A percentile compares a stretch with the other conserved stretches of the same genome.
Conservation (phyloP, 1,284 basidiomycete genomes). For the Peniophora sp. region DNA sequence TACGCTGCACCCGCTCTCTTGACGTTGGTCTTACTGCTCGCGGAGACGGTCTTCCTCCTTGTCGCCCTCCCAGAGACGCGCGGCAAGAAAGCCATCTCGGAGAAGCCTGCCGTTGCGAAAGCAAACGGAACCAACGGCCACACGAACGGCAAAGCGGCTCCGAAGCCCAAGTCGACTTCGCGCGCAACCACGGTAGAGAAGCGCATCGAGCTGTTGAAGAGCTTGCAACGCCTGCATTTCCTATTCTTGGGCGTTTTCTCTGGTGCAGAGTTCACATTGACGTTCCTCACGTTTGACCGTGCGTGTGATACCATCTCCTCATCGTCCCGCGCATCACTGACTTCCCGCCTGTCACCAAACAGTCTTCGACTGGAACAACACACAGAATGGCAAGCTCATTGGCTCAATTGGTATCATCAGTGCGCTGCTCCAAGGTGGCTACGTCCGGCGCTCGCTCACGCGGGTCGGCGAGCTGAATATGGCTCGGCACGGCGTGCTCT, state of each 20-base stretch:
- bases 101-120: constrained; percentile 13
- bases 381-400: constrained; percentile 80
- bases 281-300: constrained; percentile 85
- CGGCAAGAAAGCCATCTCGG: constrained; percentile 27
- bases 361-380: constrained; percentile 87
- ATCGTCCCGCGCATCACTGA: constrained; percentile 2
- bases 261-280: constrained; percentile 87
- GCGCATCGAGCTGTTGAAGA: constrained; percentile 42
- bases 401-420: constrained; percentile 86
- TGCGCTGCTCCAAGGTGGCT: constrained; percentile 83
- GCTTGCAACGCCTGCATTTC: constrained; percentile 66
- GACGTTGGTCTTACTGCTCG: constrained; percentile 61
- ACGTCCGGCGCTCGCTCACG: constrained; percentile 71
- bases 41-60: constrained; percentile 67
- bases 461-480: constrained; percentile 72
- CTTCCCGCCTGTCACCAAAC: constrained; percentile 5
- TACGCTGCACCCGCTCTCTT: constrained; percentile 81
- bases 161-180: constrained; percentile 4
- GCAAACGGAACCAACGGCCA: constrained; percentile 11
- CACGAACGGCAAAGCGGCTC: constrained; percentile 9
- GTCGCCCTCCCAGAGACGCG: constrained; percentile 76
- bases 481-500: constrained; percentile 67
- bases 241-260: constrained; percentile 84
- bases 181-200: constrained; percentile 33
- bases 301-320: constrained; percentile 23